Evolutionary conservation across 331 rosid species (phyloP).

Genomic region (Pyrus hybrid): DNA sequence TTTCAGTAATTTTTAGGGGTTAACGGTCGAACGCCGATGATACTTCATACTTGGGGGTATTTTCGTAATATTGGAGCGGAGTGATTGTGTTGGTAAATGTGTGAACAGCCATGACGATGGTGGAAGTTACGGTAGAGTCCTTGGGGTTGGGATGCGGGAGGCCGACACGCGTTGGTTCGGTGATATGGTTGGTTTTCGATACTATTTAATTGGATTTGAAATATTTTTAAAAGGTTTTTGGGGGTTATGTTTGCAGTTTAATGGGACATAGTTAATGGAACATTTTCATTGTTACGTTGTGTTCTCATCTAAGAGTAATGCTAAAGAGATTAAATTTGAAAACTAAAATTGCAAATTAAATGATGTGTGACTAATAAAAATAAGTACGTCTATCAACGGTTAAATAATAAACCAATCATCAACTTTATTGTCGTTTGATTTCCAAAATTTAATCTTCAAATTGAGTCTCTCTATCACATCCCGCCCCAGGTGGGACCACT

Average conservation of each 20-base stretch:
- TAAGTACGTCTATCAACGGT: too few species aligned
- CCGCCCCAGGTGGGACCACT: too few species aligned
- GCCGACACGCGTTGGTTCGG: slow-evolving; percentile 13
- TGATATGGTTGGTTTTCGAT: neutral
- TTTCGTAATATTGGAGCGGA: neutral
- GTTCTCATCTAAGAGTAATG: too few species aligned
- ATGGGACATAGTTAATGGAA: too few species aligned
- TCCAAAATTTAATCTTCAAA: too few species aligned
- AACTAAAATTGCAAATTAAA: too few species aligned
- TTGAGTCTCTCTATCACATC: too few species aligned
- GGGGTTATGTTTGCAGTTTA: neutral
- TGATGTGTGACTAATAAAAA: too few species aligned
- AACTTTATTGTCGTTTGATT: too few species aligned
- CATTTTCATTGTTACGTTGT: too few species aligned
- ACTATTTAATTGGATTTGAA: neutral
- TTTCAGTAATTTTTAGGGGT: neutral
- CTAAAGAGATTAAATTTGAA: too few species aligned
- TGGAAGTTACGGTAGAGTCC: slow-evolving; percentile 18
- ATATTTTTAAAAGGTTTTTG: neutral
- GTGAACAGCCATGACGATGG: slow-evolving; percentile 34
- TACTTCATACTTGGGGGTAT: neutral
- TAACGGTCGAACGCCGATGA: slow-evolving; percentile 64
- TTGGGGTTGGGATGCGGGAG: neutral
- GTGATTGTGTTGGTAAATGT: slow-evolving; percentile 35
- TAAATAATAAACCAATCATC: too few species aligned